Evolutionary conservation across 441 rosid species (phyloP), one percentile per base, ranked within the genome.

Genomic region (Codiaeum variegatum): DNA sequence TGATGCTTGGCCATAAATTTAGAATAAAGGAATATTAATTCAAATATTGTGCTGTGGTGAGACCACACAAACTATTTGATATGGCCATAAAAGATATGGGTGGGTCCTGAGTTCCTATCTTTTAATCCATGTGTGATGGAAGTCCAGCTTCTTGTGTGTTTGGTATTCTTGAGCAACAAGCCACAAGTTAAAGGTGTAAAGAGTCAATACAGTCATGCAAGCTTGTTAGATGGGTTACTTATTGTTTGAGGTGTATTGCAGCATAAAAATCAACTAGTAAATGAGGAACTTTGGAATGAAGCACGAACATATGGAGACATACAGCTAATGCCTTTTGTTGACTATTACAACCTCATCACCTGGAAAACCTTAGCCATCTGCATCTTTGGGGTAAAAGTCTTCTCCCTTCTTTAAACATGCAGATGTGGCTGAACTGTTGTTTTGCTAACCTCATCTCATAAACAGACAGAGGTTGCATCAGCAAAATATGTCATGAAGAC

Each of bases 291-390:
- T 10, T 95, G 99, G 98, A 86, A 87, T 38, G 99, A 95, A 79
- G 98, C 96, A 64, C 73, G 70, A 46, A 92, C 91, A 16, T 90
- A 93, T 54, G 91, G 92, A 79, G 98, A 95, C 74, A 79, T 95
- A 75, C 98, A 93, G 83, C 80, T 93, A 73, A 88, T 95, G 98
- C 99, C 98, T 70, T 95, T 95, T 80, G 99, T 92, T 72, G 99
- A 93, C 75, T 93, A 95, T 83, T 95, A 95, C 82, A 91, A 85
- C 84, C 90, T 95, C 72, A 95, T 92, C 80, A 95, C 95, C 63
- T 93, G 93, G 97, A 95, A 95, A 86, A 93, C 97, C 74, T 78
- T 95, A 81, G 98, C 97, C 13, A 95, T 93, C 79, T 95, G 97
- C 88, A 92, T 90, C 71, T 93, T 84, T 70, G 98, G 99, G 93